These are phyloP conservation scores for Withania somnifera DNA, from an alignment of 305 asterid genomes.

Conservation along the genomic window DNA sequence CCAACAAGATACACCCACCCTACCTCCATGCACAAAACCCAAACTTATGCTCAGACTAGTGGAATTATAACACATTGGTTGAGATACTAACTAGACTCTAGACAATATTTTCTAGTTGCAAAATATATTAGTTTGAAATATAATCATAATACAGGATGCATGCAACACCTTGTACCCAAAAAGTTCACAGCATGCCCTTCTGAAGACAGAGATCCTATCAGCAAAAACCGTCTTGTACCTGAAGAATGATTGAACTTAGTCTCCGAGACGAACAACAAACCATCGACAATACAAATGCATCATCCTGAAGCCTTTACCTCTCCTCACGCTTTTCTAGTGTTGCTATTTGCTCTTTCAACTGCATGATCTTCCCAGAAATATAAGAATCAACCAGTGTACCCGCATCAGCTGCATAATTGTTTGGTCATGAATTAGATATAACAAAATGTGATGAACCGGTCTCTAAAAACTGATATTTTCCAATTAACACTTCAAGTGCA, in stretches of 20 bases:
- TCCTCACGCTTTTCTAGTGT: slow-evolving; percentile 95
- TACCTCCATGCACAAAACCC: background rate
- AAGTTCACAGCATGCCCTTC: slow-evolving; percentile 97
- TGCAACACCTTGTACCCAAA: slow-evolving; percentile 87
- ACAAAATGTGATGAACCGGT: background rate
- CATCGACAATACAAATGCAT: slow-evolving; percentile 9
- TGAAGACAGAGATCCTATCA: slow-evolving; percentile 87
- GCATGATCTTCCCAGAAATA: slow-evolving; percentile 75
- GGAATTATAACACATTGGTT: background rate
- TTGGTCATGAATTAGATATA: slow-evolving; percentile 5
- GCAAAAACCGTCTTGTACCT: slow-evolving; percentile 96
- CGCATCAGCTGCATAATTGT: slow-evolving; percentile 52
- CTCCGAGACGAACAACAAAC: slow-evolving; percentile 1
- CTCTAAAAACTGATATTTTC: background rate
- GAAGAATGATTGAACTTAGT: background rate
- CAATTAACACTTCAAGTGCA: background rate
- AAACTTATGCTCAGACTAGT: background rate
- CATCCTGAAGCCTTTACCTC: slow-evolving; percentile 40
- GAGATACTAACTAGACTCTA: background rate
- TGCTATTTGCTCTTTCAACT: slow-evolving; percentile 93
- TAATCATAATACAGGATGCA: slow-evolving; percentile 1
- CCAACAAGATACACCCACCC: background rate
- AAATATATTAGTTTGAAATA: background rate
- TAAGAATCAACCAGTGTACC: slow-evolving; percentile 80
- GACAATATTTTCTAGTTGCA: background rate